Base-by-base conservation (phyloP, 2,329 filamentous ascomycete species). In the Ustilaginoidea virens region DNA sequence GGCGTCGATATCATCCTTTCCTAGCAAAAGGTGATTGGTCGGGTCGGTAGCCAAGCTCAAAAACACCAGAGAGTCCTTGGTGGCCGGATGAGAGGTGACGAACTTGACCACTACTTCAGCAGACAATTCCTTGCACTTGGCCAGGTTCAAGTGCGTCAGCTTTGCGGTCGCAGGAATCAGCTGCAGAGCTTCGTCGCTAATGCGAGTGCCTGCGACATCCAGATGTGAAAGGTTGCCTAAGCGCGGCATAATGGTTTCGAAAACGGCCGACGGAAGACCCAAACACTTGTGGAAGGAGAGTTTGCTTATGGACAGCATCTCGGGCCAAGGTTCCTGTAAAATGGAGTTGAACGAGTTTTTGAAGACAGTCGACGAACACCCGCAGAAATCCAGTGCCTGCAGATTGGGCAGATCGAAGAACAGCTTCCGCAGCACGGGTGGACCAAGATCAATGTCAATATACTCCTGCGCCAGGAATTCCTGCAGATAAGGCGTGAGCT, bases 401-500 rank as follows among this genome's bases (percentile, higher is more conserved):
- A 90, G 54, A 27, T 60, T 55, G 2, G 73, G 69, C 34, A 83
- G 60, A 7, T 65, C 69, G 36, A 70, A 70, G 43, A 87, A 72
- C 23, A 90, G 56, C 51, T 80, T 83, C 36, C 63, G 60, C 24
- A 87, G 52, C 12, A 87, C 75, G 11, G 66, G 59, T n/a, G 60
- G 58, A 41, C 73, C 67, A 26, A 87, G 59, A 40, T 90, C 81
- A 28, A 76, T 72, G 46, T 86, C 80, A 29, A 90, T 61, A 41
- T 87, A 79, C 52, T 90, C 81, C 55, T 86, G 80, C 12, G 74
- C 71, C 28, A 87, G 59, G 45, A 85, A 82, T 53, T 87, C 81
- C 43, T 75, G 73, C 18, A 90, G 58, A 42, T 77, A 73, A 2
- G 80, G 77, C 5, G 78, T 74, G 35, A 85, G 57, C 37, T 77